Conservation (phyloP, 2,329 filamentous ascomycete species). For the Pseudocercospora musae region DNA sequence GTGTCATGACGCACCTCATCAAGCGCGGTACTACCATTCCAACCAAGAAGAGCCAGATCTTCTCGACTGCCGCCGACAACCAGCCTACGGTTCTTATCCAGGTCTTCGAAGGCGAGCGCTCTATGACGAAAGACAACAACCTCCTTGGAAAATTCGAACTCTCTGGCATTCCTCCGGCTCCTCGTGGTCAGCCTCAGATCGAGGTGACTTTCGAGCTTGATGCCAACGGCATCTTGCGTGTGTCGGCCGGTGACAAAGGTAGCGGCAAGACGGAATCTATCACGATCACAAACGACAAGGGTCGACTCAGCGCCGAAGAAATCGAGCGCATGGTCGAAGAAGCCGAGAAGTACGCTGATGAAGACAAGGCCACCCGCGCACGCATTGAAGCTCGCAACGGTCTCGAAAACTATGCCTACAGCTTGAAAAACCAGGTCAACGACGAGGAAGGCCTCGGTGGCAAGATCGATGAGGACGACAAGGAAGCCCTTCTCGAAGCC, state of each 20-base stretch:
- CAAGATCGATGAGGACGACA: conserved; percentile 98
- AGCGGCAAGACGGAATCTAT: conserved; percentile 97
- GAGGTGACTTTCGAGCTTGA: conserved; percentile 98
- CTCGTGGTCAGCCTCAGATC: conserved; percentile 95
- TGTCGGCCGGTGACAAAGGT: conserved; percentile 94
- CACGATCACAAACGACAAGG: conserved; percentile 99
- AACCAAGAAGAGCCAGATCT: conserved; percentile 98
- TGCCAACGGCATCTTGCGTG: conserved; percentile 97
- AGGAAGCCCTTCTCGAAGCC: conserved; percentile 91
- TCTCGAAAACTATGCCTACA: conserved; percentile 99
- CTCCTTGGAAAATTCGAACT: conserved; percentile 97
- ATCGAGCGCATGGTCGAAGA: conserved; percentile 99
- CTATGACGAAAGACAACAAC: conserved; percentile 59
- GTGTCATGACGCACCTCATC: conserved; percentile 97
- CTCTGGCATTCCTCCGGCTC: conserved; percentile 89
- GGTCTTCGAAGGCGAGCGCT: conserved; percentile 96
- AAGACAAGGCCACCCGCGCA: conserved; percentile 96
- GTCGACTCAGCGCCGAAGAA: conserved; percentile 90
- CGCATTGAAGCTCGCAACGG: conserved; percentile 95
- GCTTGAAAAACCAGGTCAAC: conserved; percentile 97
- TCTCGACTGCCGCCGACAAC: conserved; percentile 97
- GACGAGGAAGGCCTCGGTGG: conserved; percentile 94
- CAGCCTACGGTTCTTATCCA: conserved; percentile 98
- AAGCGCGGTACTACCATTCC: conserved; percentile 99
- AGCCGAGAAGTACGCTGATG: conserved; percentile 97